Evolutionary conservation across 169 alveolate genomes (phyloP).

Genomic region (Theileria luwenshuni): DNA sequence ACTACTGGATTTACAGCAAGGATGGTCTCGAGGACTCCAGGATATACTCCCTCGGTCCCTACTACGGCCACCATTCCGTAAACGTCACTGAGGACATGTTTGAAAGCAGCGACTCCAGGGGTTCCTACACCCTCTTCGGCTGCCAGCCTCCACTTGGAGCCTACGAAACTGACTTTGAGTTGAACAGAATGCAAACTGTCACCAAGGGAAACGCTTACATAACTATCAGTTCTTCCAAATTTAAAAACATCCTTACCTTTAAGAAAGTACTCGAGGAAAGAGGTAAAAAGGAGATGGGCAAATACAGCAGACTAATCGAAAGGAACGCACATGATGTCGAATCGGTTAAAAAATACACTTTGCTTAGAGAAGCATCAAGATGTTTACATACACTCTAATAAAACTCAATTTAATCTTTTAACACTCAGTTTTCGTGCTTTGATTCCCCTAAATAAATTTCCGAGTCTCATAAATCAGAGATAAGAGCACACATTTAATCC

Average conservation of each 20-base stretch:
- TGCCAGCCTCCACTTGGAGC: constrained; percentile 2
- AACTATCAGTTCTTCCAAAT: background rate
- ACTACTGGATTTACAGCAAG: constrained; percentile 25
- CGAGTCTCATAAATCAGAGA: too few relatives aligned
- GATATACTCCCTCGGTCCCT: constrained; percentile 21
- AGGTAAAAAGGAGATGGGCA: background rate
- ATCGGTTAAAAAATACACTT: constrained; percentile 14
- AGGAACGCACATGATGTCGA: background rate
- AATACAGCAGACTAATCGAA: background rate
- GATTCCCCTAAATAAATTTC: too few relatives aligned
- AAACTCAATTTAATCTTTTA: background rate
- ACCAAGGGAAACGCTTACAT: constrained; percentile 2
- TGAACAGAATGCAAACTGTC: background rate
- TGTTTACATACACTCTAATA: constrained; percentile 3
- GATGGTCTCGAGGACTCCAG: background rate
- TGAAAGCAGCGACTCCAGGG: background rate
- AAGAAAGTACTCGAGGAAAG: background rate
- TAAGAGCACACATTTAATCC: too few relatives aligned
- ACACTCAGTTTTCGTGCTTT: too few relatives aligned
- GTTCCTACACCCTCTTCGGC: constrained; percentile 11
- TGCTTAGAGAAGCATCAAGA: constrained; percentile 16
- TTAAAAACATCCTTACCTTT: background rate
- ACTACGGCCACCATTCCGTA: constrained; percentile 52
- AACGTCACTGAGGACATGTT: constrained; percentile 23
- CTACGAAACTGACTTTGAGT: background rate